phyloP scores from a whole-genome alignment of 2,329 filamentous ascomycete genomes.

The Phyllosticta citribraziliensis region DNA sequence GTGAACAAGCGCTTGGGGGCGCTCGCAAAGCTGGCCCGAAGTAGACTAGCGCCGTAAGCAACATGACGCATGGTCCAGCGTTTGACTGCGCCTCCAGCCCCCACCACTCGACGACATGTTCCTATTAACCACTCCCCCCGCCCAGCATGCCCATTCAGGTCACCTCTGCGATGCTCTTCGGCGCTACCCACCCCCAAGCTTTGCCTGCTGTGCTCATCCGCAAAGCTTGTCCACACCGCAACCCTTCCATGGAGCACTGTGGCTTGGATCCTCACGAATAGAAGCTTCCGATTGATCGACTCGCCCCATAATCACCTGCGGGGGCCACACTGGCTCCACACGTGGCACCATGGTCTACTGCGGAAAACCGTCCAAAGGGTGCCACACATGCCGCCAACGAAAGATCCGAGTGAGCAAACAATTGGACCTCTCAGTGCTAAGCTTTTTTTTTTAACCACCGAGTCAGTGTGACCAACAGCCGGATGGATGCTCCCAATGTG shows the following conservation, averaged over 20 bases:
- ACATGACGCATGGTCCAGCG: neutral
- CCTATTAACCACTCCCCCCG: neutral
- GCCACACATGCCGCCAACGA: constrained; percentile 22
- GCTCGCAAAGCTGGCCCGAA: neutral
- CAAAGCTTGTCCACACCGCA: neutral
- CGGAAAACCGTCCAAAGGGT: constrained; percentile 23
- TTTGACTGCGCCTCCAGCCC: neutral
- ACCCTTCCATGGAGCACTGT: neutral
- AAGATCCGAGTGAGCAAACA: constrained; percentile 20
- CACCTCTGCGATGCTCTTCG: constrained; percentile 1
- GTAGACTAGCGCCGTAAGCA: neutral
- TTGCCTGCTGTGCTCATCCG: neutral
- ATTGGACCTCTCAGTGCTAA: neutral
- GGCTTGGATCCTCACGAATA: neutral
- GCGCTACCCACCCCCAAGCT: neutral
- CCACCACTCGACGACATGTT: neutral
- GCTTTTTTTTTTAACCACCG: neutral
- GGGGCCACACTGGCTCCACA: neutral
- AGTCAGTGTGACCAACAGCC: constrained; percentile 24
- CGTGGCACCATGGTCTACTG: constrained; percentile 3
- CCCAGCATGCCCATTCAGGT: constrained; percentile 7
- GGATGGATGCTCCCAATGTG: constrained; percentile 20
- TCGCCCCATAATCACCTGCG: neutral
- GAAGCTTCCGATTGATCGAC: neutral
- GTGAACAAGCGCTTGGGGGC: too few species aligned